These are phyloP conservation scores for Xanthoceras sorbifolium DNA, from an alignment of 345 rosid genomes.

Conservation along the genomic window DNA sequence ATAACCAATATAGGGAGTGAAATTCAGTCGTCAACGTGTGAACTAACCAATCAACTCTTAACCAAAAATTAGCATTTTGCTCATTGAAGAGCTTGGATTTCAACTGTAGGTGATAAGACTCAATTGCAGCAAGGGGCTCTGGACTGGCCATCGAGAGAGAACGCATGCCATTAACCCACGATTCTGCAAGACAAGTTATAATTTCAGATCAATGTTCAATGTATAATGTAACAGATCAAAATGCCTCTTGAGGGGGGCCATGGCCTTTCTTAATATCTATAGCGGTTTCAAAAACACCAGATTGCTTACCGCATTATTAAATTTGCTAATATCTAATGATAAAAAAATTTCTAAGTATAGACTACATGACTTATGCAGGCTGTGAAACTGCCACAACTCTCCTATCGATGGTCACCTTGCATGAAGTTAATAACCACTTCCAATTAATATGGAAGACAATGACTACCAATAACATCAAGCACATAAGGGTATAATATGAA, in stretches of 20 bases:
- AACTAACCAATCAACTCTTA: conserved; percentile 53
- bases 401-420: not conserved
- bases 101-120: conserved; percentile 48
- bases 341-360: not conserved
- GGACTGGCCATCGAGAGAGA: conserved; percentile 44
- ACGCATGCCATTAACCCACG: conserved; percentile 41
- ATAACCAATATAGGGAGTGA: conserved; percentile 52
- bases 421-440: not conserved
- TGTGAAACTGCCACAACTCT: not conserved
- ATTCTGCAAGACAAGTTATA: conserved; percentile 37
- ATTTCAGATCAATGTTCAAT: not conserved
- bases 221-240: conserved; percentile 8
- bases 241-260: not conserved
- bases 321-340: not conserved
- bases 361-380: not conserved
- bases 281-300: not conserved
- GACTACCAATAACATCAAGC: not conserved
- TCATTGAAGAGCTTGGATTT: conserved; percentile 43
- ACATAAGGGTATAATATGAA: not conserved
- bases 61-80: conserved; percentile 35
- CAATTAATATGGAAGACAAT: not conserved
- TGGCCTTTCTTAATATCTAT: not conserved
- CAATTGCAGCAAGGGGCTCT: conserved; percentile 55
- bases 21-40: conserved; percentile 48
- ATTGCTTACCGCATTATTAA: not conserved